Conservation (phyloP, 2,329 filamentous ascomycete species). For the Xylariaceae sp. region DNA sequence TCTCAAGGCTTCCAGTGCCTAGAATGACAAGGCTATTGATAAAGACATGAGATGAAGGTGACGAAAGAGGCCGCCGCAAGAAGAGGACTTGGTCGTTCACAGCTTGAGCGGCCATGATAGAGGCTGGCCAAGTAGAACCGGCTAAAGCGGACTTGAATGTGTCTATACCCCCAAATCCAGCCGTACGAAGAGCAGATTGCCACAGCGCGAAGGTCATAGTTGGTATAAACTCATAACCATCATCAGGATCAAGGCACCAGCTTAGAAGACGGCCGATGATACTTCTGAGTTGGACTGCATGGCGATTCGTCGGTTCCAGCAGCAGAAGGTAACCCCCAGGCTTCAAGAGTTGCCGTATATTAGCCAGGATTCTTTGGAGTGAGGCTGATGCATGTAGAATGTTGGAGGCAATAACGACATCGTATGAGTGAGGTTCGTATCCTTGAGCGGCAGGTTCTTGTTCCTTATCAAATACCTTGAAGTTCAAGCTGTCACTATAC, state of each 20-base stretch:
- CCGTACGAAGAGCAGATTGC: constrained; percentile 1
- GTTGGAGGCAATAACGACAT: constrained; percentile 35
- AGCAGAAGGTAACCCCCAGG: constrained; percentile 38
- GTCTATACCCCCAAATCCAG: constrained; percentile 20
- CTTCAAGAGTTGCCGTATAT: constrained; percentile 33
- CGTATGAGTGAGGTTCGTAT: constrained; percentile 27
- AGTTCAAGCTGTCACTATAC: constrained; percentile 32
- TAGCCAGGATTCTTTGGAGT: constrained; percentile 25
- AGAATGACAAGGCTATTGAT: constrained; percentile 15
- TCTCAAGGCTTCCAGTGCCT: neutral
- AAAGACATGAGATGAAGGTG: neutral
- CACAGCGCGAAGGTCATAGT: constrained; percentile 5
- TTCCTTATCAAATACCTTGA: constrained; percentile 33
- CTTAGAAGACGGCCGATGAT: constrained; percentile 12
- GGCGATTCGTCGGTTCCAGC: constrained; percentile 9
- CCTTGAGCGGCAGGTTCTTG: constrained; percentile 32
- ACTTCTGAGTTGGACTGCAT: neutral
- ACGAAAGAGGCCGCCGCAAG: constrained; percentile 12
- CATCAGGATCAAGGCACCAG: constrained; percentile 30
- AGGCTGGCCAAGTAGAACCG: neutral
- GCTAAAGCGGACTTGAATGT: neutral
- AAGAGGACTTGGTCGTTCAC: constrained; percentile 16
- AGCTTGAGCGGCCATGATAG: constrained; percentile 15
- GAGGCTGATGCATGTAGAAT: constrained; percentile 31
- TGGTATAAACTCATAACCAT: constrained; percentile 18